These are phyloP conservation scores for Planoprotostelium fungivorum DNA, from an alignment of 78 protist species.

Conservation along the genomic window DNA sequence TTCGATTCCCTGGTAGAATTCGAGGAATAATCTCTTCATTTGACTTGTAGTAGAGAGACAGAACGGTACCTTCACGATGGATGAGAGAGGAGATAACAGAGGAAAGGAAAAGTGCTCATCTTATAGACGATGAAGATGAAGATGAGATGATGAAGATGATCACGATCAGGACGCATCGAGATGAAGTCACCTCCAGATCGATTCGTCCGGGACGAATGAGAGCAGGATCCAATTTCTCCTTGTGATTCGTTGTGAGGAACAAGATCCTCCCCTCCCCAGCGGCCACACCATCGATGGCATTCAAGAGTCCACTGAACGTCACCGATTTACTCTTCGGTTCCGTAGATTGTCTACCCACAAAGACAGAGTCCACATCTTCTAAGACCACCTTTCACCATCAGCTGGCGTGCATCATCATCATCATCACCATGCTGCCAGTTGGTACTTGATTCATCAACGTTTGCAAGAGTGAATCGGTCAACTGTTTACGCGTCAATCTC, in stretches of 20 bases:
- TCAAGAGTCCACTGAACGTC: constrained; percentile 79
- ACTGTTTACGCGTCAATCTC: neutral
- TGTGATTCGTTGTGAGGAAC: constrained; percentile 89
- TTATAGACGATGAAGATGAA: no score
- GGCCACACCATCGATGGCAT: constrained; percentile 91
- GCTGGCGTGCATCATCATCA: neutral
- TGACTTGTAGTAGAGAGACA: constrained; percentile 16
- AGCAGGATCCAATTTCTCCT: constrained; percentile 74
- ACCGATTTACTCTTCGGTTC: neutral
- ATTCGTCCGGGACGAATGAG: constrained; percentile 87
- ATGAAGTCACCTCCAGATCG: constrained; percentile 46
- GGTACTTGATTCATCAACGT: neutral
- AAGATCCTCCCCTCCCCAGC: constrained; percentile 83
- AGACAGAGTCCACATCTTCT: constrained; percentile 69
- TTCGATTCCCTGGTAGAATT: constrained; percentile 11
- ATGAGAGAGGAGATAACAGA: no score
- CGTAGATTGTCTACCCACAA: constrained; percentile 18
- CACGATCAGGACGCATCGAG: constrained; percentile 65
- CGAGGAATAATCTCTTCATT: constrained; percentile 11
- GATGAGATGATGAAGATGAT: neutral
- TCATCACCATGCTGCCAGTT: neutral
- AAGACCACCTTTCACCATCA: constrained; percentile 8
- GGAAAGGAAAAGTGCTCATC: no score
- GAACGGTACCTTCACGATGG: constrained; percentile 47
- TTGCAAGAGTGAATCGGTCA: no score